Base-by-base conservation (phyloP, 805 yeast species). In the Hanseniaspora nectarophila region DNA sequence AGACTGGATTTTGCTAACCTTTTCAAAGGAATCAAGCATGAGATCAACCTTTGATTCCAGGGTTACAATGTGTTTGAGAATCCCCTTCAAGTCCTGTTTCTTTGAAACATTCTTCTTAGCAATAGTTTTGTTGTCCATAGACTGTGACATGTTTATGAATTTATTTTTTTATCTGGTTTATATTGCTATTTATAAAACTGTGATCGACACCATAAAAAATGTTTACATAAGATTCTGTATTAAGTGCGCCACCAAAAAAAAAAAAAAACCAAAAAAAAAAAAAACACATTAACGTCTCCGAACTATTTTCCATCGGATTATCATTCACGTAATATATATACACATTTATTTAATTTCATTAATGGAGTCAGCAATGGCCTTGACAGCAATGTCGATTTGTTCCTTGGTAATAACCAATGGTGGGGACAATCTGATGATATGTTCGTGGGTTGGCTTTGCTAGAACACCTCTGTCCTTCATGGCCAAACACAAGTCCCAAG, bases 381-480 rank as follows among this genome's bases (percentile, higher is more conserved):
- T 82, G 51, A 88, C 82, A 62, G 96, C 97, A 69, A 77, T 81
- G 58, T 78, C 67, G 62, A 90, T 73, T 63, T 90, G 97, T 61
- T 82, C 90, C 64, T 88, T 82, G 31, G 89, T 77, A 58, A 90
- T 90, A 38, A 88, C 94, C 66, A 90, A 73, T 23, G 97, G 97
- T 54, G 97, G 97, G 10, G 97, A 96, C 66, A 90, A 74, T 73
- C 97, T 82, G 64, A 90, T 89, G 61, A 90, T 89, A 67, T 88
- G 83, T 61, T 88, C 95, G 66, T 90, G 97, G 1, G 97, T 89
- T 58, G 97, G 97, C 71, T 89, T 90, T 57, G 97, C 97, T 62
- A 89, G 73, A 15, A 90, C 83, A 54, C 97, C 97, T 56, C 78
- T 72, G 51, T 85, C 80, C 69, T 85, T 87, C 92, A 90, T 82